Conservation (phyloP, 192 early-diverging fungal genomes). For the Pilaira anomala region DNA sequence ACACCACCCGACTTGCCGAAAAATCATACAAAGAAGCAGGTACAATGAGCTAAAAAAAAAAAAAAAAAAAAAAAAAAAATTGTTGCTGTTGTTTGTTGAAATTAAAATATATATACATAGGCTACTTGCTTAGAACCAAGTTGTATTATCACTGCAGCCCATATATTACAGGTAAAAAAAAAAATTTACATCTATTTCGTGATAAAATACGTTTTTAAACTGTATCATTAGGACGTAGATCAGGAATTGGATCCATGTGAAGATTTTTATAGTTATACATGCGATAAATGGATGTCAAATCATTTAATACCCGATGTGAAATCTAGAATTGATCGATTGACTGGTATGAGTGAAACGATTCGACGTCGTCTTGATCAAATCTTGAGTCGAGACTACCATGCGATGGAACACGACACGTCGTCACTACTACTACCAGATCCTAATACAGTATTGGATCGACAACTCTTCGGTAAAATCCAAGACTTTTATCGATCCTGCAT, state of each 20-base stretch:
- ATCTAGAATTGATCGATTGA: conserved; percentile 25
- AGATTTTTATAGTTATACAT: conserved; percentile 63
- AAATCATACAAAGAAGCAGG: conserved; percentile 15
- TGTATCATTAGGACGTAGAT: conserved; percentile 43
- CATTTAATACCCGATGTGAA: conserved; percentile 65
- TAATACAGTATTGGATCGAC: conserved; percentile 40
- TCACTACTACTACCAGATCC: conserved; percentile 25
- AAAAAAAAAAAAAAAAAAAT: background rate
- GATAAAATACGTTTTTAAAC: background rate
- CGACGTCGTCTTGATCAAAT: conserved; percentile 7
- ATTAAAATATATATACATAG: background rate
- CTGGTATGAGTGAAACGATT: background rate
- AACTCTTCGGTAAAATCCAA: conserved; percentile 57
- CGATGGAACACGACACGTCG: background rate
- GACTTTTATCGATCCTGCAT: conserved; percentile 55
- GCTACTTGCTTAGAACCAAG: conserved; percentile 46
- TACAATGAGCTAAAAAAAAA: too few relatives aligned
- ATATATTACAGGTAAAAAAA: conserved; percentile 42
- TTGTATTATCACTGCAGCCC: conserved; percentile 58
- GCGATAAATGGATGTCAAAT: conserved; percentile 51
- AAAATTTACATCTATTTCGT: background rate
- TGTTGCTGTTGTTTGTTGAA: background rate
- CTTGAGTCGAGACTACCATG: background rate
- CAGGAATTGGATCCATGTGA: conserved; percentile 53
- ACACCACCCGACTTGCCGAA: conserved; percentile 6